Conservation (phyloP, 2,329 filamentous ascomycete species). For the Endoconidiophora laricicola region DNA sequence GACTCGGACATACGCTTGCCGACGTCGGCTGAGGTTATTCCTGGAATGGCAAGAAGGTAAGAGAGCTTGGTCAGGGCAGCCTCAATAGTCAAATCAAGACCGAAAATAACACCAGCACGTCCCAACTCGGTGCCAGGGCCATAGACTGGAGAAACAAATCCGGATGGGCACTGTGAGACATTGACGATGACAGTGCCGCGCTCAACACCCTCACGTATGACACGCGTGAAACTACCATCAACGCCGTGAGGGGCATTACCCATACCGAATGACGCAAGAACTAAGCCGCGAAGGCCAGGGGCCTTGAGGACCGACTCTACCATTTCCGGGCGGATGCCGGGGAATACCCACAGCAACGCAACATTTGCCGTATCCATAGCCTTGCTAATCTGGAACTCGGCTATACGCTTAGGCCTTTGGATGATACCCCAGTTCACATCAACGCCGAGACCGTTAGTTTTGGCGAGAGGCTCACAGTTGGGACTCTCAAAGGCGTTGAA, state of each 20-base stretch:
- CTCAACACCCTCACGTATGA: conserved; percentile 60
- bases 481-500: conserved; percentile 80
- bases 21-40: conserved; percentile 48
- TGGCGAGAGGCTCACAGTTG: conserved; percentile 69
- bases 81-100: conserved; percentile 77
- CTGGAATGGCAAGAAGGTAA: conserved; percentile 58
- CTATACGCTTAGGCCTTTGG: conserved; percentile 54
- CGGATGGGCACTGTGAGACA: conserved; percentile 72
- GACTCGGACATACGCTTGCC: conserved; percentile 54
- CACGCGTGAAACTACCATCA: conserved; percentile 61
- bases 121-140: conserved; percentile 63
- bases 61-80: conserved; percentile 82
- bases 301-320: conserved; percentile 66
- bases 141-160: conserved; percentile 63
- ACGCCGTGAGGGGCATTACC: conserved; percentile 76
- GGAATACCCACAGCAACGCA: conserved; percentile 77
- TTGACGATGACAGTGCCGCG: conserved; percentile 78
- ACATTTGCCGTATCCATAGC: conserved; percentile 77
- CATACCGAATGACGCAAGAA: conserved; percentile 85
- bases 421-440: conserved; percentile 69
- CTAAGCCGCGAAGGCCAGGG: conserved; percentile 61
- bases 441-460: conserved; percentile 64
- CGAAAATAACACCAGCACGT: conserved; percentile 72
- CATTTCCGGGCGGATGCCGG: conserved; percentile 87
- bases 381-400: conserved; percentile 56